phyloP scores from a whole-genome alignment of 805 yeast species.

The Lachancea mirantina region DNA sequence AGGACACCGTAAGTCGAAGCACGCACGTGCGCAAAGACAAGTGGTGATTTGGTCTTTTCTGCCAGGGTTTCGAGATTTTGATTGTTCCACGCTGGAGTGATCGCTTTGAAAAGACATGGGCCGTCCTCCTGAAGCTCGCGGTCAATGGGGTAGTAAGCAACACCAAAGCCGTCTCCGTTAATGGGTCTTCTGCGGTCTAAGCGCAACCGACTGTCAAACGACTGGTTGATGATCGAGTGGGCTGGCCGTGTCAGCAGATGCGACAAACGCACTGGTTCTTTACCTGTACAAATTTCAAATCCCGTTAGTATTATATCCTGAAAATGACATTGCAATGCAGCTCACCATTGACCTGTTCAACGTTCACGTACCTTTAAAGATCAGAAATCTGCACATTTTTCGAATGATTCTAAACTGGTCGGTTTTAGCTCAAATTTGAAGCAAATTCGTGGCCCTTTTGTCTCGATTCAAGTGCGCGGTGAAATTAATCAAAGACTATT shows the following conservation, averaged over 20 bases:
- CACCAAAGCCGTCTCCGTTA: conserved; percentile 98
- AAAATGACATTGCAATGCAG: too few species aligned
- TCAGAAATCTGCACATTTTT: conserved; percentile 84
- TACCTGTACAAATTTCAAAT: conserved; percentile 74
- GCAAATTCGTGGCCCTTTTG: too few species aligned
- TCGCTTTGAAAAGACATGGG: conserved; percentile 91
- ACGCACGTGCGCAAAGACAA: conserved; percentile 92
- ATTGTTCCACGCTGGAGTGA: conserved; percentile 98
- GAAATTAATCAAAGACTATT: too few species aligned
- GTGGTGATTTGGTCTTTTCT: conserved; percentile 73
- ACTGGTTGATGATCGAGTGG: conserved; percentile 93
- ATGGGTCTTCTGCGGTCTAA: conserved; percentile 86
- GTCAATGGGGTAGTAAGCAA: conserved; percentile 78
- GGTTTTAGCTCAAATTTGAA: too few species aligned
- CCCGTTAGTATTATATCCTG: background rate
- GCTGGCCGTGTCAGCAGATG: conserved; percentile 90
- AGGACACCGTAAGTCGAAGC: conserved; percentile 94
- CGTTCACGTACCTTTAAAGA: conserved; percentile 63
- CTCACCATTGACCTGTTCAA: background rate
- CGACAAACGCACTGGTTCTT: conserved; percentile 78
- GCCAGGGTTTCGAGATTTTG: conserved; percentile 80
- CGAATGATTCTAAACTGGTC: background rate
- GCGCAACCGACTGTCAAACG: conserved; percentile 83
- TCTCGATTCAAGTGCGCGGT: too few species aligned
- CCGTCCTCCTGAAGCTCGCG: conserved; percentile 49